These are phyloP conservation scores for Suillus luteus DNA, from an alignment of 768 basidiomycete genomes.

Conservation along the genomic window DNA sequence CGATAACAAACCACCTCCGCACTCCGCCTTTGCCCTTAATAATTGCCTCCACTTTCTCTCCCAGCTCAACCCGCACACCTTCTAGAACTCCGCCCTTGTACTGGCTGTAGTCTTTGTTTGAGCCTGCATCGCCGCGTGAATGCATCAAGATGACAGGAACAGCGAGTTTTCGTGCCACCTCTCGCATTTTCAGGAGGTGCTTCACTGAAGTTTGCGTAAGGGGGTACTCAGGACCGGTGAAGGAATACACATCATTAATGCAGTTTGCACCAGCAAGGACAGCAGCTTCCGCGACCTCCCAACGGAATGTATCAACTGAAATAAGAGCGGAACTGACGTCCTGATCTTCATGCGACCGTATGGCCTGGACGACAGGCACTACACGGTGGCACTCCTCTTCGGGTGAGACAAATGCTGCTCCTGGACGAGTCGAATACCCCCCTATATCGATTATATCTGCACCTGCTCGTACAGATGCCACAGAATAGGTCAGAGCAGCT, in stretches of 20 bases:
- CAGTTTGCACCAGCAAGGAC: conserved; percentile 84
- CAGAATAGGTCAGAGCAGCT: conserved; percentile 55
- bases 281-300: conserved; percentile 72
- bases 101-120: conserved; percentile 63
- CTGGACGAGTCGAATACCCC: conserved; percentile 90
- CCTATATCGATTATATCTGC: conserved; percentile 89
- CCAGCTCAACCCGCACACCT: conserved; percentile 74
- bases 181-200: conserved; percentile 61
- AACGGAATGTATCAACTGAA: conserved; percentile 52
- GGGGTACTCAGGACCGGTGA: conserved; percentile 62
- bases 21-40: conserved; percentile 72
- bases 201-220: conserved; percentile 35
- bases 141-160: conserved; percentile 95
- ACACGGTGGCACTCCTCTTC: conserved; percentile 77
- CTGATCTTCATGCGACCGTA: conserved; percentile 41
- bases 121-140: conserved; percentile 80
- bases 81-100: conserved; percentile 57
- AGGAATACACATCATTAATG: conserved; percentile 91
- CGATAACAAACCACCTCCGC: conserved; percentile 83
- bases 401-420: conserved; percentile 61
- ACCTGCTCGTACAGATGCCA: conserved; percentile 51
- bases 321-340: conserved; percentile 20
- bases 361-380: conserved; percentile 64
- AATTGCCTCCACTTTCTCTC: conserved; percentile 61
- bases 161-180: conserved; percentile 58